These are phyloP conservation scores for Sporothrix humicola DNA, from an alignment of 2,329 filamentous ascomycete species.

Conservation along the genomic window DNA sequence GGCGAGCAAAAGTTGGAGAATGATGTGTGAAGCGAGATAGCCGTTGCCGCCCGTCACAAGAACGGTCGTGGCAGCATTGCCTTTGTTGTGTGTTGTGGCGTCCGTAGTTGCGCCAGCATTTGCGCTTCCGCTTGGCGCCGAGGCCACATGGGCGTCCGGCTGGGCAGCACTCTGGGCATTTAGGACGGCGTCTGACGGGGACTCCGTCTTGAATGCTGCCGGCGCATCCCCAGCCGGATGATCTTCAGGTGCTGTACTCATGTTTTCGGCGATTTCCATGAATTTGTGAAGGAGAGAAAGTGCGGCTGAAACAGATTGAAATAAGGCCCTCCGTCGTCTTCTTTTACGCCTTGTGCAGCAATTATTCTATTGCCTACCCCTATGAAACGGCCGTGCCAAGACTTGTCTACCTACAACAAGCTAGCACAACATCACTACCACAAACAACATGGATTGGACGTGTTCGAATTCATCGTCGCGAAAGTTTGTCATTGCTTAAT, in stretches of 20 bases:
- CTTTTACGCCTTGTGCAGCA: too few relatives aligned
- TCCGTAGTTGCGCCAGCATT: not conserved
- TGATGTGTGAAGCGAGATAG: conserved; percentile 63
- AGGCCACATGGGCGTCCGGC: too few relatives aligned
- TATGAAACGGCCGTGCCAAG: too few relatives aligned
- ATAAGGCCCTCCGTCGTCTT: too few relatives aligned
- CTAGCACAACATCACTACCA: too few relatives aligned
- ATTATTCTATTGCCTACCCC: too few relatives aligned
- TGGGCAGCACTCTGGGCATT: not conserved
- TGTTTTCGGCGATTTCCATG: not conserved
- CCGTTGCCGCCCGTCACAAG: conserved; percentile 67
- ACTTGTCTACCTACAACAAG: too few relatives aligned
- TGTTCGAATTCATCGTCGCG: too few relatives aligned
- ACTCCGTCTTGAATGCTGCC: not conserved
- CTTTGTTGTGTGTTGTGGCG: not conserved
- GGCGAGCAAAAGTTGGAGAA: conserved; percentile 33
- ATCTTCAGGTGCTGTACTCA: not conserved
- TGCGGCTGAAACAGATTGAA: too few relatives aligned
- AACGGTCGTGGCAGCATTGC: conserved; percentile 17
- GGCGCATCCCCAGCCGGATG: not conserved
- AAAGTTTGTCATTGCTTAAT: too few relatives aligned
- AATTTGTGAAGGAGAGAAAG: not conserved
- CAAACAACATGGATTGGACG: too few relatives aligned
- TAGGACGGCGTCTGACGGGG: not conserved
- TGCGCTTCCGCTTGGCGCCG: too few relatives aligned